These are phyloP conservation scores for Cyberlindnera maclurae DNA, from an alignment of 805 yeast genomes.

Conservation along the genomic window DNA sequence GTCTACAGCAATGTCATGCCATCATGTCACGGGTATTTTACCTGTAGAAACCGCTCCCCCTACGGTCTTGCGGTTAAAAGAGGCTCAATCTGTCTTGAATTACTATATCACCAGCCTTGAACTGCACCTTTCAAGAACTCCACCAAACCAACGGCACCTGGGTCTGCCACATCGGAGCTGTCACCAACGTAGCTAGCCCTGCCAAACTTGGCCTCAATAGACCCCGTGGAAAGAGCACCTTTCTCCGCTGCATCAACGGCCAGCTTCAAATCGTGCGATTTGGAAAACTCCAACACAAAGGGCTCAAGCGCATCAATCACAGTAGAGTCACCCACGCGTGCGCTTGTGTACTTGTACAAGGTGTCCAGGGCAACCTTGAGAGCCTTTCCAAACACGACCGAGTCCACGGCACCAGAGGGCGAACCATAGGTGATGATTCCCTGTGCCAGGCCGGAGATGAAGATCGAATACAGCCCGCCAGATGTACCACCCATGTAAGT, in stretches of 20 bases:
- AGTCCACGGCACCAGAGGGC: constrained; percentile 20
- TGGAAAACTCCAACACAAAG: constrained; percentile 56
- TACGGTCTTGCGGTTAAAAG: too few relatives aligned
- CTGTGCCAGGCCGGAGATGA: constrained; percentile 66
- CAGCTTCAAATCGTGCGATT: constrained; percentile 42
- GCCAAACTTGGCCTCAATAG: constrained; percentile 80
- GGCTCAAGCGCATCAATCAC: constrained; percentile 86
- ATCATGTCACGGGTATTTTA: too few relatives aligned
- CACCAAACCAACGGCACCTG: constrained; percentile 88
- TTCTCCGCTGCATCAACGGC: constrained; percentile 66
- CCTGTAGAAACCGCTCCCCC: too few relatives aligned
- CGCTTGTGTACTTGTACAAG: constrained; percentile 78
- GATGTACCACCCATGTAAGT: constrained; percentile 96
- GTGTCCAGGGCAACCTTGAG: constrained; percentile 57
- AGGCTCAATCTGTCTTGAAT: too few relatives aligned
- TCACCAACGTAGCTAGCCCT: constrained; percentile 91
- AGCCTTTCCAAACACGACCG: constrained; percentile 38
- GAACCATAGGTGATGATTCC: constrained; percentile 31
- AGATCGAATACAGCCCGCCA: constrained; percentile 88
- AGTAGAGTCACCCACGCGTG: constrained; percentile 84
- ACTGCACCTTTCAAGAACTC: constrained; percentile 35
- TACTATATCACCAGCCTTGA: too few relatives aligned
- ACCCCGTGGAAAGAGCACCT: constrained; percentile 73
- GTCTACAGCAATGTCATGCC: too few relatives aligned
- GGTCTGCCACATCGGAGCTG: constrained; percentile 68